Conservation (phyloP, 352 stramenopile species). For the Elongisporangium anandrum region DNA sequence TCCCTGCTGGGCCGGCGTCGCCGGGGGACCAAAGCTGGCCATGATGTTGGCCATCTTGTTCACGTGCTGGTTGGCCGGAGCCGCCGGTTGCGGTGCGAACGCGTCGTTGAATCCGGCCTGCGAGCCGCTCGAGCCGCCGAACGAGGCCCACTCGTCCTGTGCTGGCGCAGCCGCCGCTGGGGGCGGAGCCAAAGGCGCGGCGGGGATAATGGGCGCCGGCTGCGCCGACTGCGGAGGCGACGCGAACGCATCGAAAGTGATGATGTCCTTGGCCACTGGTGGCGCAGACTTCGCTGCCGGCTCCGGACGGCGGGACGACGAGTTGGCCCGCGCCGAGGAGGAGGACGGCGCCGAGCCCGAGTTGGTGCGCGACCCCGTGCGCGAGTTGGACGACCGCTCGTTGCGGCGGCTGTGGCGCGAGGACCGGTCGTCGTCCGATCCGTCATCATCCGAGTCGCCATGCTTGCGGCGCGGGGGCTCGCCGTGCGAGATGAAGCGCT, state of each 20-base stretch:
- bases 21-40: conserved; percentile 62
- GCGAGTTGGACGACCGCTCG: conserved; percentile 8
- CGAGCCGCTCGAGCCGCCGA: conserved; percentile 43
- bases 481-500: conserved; percentile 62
- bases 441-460: conserved; percentile 32
- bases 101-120: conserved; percentile 35
- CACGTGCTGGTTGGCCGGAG: conserved; percentile 46
- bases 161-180: conserved; percentile 11
- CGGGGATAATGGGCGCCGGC: conserved; percentile 12
- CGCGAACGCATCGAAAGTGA: conserved; percentile 72
- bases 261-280: conserved; percentile 47
- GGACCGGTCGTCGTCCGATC: conserved; percentile 8
- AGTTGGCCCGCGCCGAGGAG: conserved; percentile 23
- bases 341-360: conserved; percentile 22
- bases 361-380: conserved; percentile 26
- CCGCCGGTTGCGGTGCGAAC: conserved; percentile 24
- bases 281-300: conserved; percentile 1
- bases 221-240: conserved; percentile 22
- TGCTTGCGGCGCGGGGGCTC: conserved; percentile 39
- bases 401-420: conserved; percentile 15
- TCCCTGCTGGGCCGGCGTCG: conserved; percentile 14
- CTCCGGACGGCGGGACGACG: conserved; percentile 11
- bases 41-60: conserved; percentile 88
- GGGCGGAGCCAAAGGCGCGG: conserved; percentile 5
- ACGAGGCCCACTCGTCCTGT: conserved; percentile 76